These are phyloP conservation scores for Neurospora sp. DNA, from an alignment of 495 filamentous ascomycete genomes.

Conservation along the genomic window DNA sequence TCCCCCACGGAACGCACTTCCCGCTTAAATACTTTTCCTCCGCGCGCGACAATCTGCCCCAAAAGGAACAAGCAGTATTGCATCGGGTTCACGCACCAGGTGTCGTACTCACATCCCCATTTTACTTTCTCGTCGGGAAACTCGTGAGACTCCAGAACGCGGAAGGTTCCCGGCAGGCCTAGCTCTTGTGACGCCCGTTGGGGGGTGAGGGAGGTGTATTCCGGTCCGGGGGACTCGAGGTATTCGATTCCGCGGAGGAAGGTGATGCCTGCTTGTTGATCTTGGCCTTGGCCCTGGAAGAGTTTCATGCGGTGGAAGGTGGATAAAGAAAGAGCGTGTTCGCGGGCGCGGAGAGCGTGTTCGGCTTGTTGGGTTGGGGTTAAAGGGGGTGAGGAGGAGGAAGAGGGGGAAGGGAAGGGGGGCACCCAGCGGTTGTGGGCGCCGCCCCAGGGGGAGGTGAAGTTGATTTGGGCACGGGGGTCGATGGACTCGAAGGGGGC, in stretches of 20 bases:
- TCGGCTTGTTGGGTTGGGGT: neutral
- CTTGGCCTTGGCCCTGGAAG: conserved; percentile 28
- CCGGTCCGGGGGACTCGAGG: conserved; percentile 38
- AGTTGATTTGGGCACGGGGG: conserved; percentile 41
- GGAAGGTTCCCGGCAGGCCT: conserved; percentile 33
- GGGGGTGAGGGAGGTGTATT: conserved; percentile 21
- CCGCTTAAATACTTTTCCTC: conserved; percentile 34
- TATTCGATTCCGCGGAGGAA: conserved; percentile 48
- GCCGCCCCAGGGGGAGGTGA: conserved; percentile 56
- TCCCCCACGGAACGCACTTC: conserved; percentile 37
- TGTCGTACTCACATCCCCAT: conserved; percentile 48
- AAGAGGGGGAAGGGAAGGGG: conserved; percentile 9
- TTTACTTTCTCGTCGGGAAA: conserved; percentile 33
- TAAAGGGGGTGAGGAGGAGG: neutral
- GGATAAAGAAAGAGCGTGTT: conserved; percentile 38
- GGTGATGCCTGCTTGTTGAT: conserved; percentile 36
- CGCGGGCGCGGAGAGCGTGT: conserved; percentile 19
- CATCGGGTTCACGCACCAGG: conserved; percentile 51
- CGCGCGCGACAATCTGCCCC: conserved; percentile 39
- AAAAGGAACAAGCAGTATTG: conserved; percentile 50
- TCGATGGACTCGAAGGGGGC: conserved; percentile 32
- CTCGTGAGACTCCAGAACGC: conserved; percentile 26
- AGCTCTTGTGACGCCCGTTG: conserved; percentile 26
- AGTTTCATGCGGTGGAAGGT: conserved; percentile 43
- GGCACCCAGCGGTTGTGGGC: conserved; percentile 51